A percentile compares a stretch with the other conserved stretches of the same genome.
Evolutionary conservation across 1,139 yeast species (phyloP).

Genomic region (Suhomyces bribrorum): DNA sequence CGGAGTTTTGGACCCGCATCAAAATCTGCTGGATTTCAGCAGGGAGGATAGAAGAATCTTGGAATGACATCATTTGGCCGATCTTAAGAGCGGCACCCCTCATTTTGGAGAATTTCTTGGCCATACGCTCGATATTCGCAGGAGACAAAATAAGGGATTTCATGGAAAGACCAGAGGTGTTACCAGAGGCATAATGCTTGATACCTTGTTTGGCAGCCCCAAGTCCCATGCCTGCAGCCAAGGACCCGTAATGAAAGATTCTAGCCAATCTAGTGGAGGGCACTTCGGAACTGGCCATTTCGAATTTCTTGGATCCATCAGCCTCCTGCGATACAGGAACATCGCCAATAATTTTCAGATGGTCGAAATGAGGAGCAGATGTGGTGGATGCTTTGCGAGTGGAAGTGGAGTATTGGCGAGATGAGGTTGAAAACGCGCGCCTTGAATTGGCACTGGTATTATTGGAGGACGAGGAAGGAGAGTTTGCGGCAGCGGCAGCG

Average conservation of each 20-base stretch:
- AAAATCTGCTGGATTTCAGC: slow-evolving; percentile 79
- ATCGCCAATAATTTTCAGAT: slow-evolving; percentile 10
- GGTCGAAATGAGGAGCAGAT: slow-evolving; percentile 17
- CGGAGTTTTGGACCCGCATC: slow-evolving; percentile 85
- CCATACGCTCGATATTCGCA: slow-evolving; percentile 82
- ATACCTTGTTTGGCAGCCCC: slow-evolving; percentile 83
- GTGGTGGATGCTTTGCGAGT: slow-evolving; percentile 20
- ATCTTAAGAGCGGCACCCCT: slow-evolving; percentile 97
- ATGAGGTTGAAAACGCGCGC: slow-evolving; percentile 7
- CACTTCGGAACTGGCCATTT: slow-evolving; percentile 66
- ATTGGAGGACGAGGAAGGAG: not conserved
- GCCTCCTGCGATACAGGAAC: slow-evolving; percentile 24
- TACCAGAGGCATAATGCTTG: slow-evolving; percentile 59
- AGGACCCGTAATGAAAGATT: slow-evolving; percentile 85
- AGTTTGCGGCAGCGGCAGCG: not conserved
- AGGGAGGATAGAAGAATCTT: slow-evolving; percentile 83
- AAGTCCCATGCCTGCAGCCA: slow-evolving; percentile 89
- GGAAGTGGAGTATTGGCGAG: not conserved
- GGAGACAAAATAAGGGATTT: slow-evolving; percentile 73
- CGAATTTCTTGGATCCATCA: slow-evolving; percentile 37
- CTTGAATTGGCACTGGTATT: slow-evolving; percentile 1
- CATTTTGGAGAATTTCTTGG: slow-evolving; percentile 87
- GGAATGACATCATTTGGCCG: slow-evolving; percentile 95
- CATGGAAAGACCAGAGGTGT: slow-evolving; percentile 46
- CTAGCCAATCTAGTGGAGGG: slow-evolving; percentile 87